Evolutionary conservation across 2,329 filamentous ascomycete species (phyloP).

Genomic region (Cadophora gregata): DNA sequence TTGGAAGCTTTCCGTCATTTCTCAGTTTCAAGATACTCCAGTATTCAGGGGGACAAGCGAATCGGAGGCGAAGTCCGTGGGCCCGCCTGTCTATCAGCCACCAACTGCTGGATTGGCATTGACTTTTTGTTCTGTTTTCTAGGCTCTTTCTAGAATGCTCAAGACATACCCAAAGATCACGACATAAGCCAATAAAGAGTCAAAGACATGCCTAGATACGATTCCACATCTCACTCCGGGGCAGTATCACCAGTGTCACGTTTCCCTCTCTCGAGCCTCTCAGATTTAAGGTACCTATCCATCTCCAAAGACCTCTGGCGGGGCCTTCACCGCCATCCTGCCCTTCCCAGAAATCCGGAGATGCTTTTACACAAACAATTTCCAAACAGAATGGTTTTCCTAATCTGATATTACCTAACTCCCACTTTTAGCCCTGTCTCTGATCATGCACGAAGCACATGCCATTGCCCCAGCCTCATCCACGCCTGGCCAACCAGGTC

Average conservation of each 20-base stretch:
- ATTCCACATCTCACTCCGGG: neutral
- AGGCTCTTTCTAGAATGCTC: neutral
- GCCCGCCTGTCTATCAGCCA: neutral
- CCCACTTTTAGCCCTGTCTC: slow-evolving; percentile 13
- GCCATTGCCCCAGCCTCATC: slow-evolving; percentile 15
- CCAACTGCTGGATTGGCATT: neutral
- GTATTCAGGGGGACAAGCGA: slow-evolving; percentile 13
- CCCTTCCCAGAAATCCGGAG: neutral
- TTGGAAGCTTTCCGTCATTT: slow-evolving; percentile 7
- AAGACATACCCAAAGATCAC: neutral
- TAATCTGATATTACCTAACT: slow-evolving; percentile 24
- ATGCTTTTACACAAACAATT: slow-evolving; percentile 20
- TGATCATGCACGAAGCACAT: slow-evolving; percentile 11
- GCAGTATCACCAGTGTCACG: neutral
- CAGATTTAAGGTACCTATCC: neutral
- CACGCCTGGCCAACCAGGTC: slow-evolving; percentile 1
- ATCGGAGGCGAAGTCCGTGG: neutral
- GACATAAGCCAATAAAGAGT: no score
- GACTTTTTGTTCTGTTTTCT: neutral
- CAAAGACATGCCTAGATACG: neutral
- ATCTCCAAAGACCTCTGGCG: neutral
- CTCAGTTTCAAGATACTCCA: slow-evolving; percentile 4
- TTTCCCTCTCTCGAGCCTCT: neutral
- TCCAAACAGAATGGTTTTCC: slow-evolving; percentile 12
- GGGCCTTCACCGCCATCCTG: neutral